Base-by-base conservation (phyloP, 2,329 filamentous ascomycete genomes). In the Sclerotinia trifoliorum region DNA sequence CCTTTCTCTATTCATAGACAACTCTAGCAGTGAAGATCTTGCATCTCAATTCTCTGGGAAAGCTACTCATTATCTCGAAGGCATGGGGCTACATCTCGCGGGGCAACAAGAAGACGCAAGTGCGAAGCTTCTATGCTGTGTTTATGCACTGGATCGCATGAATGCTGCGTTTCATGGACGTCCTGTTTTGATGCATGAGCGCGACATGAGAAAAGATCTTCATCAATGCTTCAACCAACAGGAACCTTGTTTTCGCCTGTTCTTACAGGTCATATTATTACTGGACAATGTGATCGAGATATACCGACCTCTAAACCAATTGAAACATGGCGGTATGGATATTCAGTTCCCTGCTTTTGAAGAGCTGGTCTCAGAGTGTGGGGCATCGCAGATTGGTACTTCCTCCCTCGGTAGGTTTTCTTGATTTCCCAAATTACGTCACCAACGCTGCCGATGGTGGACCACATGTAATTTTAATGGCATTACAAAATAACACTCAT, bases 91-190 rank as follows among this genome's bases (percentile, higher is more conserved):
- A 24, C 86, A 89, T 66, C 79, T 88, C 69, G 74, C 75, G 39
- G 75, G 77, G 3, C 74, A 76, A 63, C 75, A 77, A 17, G 74
- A 74, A 19, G 61, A 79, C 73, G 29, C 78, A 13, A 79, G 81
- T 54, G 75, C 72, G 35, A 75, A 75, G 39, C 72, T 88, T 2
- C 86, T 87, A 56, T 88, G 85, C 72, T 85, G 83, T 8, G 79
- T 87, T 0, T 89, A 86, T 86, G 86, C 86, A 0, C 75, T 89
- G 1, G 87, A 90, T 73, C 81, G 85, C 19, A 80, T 89, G 55
- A 85, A 85, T 60, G 82, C 85, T 0, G 84, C 86, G 0, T 81
- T 87, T n/a, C 85, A 88, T 68, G 87, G 86, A 7, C 80, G 87
- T 0, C 85, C 87, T 0, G 83, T 85, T 57, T 75, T 88, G 32